These are phyloP conservation scores for Dryas drummondii DNA, from an alignment of 306 rosid species.

Conservation along the genomic window DNA sequence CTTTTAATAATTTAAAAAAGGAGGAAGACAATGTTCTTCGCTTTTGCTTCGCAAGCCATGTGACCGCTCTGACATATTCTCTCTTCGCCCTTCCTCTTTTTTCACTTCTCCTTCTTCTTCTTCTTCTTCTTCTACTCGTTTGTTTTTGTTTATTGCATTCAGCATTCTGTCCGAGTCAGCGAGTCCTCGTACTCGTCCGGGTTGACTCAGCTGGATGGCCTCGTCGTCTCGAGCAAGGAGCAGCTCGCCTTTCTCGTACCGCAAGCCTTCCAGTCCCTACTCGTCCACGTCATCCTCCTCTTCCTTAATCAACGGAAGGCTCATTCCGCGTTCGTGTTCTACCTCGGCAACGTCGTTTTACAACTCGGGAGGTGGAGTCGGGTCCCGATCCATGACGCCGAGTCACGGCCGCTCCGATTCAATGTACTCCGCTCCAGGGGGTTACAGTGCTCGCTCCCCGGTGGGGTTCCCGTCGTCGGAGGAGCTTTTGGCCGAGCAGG, in stretches of 20 bases:
- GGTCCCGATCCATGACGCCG: conserved; percentile 84
- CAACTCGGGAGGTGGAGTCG: conserved; percentile 55
- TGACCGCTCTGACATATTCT: conserved; percentile 80
- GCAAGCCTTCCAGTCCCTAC: conserved; percentile 77
- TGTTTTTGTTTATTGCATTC: background rate
- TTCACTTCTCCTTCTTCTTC: background rate
- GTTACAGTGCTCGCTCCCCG: conserved; percentile 48
- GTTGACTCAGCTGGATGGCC: conserved; percentile 63
- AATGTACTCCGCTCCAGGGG: conserved; percentile 42
- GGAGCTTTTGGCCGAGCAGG: conserved; percentile 59
- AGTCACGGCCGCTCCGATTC: conserved; percentile 70
- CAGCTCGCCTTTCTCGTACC: conserved; percentile 88
- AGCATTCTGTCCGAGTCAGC: conserved; percentile 40
- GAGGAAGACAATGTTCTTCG: conserved; percentile 37
- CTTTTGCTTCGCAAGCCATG: conserved; percentile 70
- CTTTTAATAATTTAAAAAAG: conserved; percentile 26
- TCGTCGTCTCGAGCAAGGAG: conserved; percentile 91
- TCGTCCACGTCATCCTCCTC: conserved; percentile 79
- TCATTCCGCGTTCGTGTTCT: conserved; percentile 81
- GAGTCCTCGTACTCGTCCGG: conserved; percentile 21
- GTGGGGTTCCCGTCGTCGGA: conserved; percentile 65
- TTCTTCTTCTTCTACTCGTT: conserved; percentile 10
- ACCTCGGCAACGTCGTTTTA: conserved; percentile 74
- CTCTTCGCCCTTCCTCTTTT: conserved; percentile 22
- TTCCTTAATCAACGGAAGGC: conserved; percentile 60